These are phyloP conservation scores for Albugo candida DNA, from an alignment of 352 stramenopile genomes.

Conservation along the genomic window DNA sequence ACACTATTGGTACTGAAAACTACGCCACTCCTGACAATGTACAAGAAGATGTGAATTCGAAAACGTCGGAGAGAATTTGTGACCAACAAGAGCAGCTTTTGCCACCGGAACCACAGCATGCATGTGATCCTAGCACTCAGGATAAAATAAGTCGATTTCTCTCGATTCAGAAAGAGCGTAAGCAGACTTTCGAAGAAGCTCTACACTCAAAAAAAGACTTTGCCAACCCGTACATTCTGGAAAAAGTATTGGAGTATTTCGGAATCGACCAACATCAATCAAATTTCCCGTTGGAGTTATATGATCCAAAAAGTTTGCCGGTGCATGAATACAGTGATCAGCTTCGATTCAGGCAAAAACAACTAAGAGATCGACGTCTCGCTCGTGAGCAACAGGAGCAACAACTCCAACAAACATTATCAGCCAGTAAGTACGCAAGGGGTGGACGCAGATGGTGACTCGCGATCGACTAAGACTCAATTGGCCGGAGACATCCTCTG, in stretches of 20 bases:
- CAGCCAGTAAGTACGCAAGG: no score
- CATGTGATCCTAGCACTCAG: background rate
- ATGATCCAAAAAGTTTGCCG: slow-evolving; percentile 43
- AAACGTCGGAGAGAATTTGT: no score
- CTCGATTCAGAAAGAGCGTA: slow-evolving; percentile 5
- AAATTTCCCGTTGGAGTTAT: slow-evolving; percentile 41
- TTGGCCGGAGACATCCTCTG: no score
- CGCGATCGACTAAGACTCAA: no score
- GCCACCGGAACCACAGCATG: background rate
- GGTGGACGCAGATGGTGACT: no score
- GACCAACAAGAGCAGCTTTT: background rate
- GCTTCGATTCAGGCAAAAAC: slow-evolving; percentile 43
- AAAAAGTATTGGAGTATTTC: slow-evolving; percentile 77
- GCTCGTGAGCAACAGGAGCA: slow-evolving; percentile 19
- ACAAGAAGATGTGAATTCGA: no score
- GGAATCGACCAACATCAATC: slow-evolving; percentile 62
- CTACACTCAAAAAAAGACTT: slow-evolving; percentile 71
- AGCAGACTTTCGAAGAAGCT: slow-evolving; percentile 32
- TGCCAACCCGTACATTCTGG: slow-evolving; percentile 69
- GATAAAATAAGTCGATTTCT: background rate
- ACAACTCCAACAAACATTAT: slow-evolving; percentile 8
- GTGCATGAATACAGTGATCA: slow-evolving; percentile 52
- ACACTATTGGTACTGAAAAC: no score
- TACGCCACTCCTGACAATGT: no score
- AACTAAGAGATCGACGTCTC: slow-evolving; percentile 17